Evolutionary conservation across 2,329 filamentous ascomycete genomes (phyloP), one percentile per base, ranked within the genome.

Genomic region (Venturia nashicola): DNA sequence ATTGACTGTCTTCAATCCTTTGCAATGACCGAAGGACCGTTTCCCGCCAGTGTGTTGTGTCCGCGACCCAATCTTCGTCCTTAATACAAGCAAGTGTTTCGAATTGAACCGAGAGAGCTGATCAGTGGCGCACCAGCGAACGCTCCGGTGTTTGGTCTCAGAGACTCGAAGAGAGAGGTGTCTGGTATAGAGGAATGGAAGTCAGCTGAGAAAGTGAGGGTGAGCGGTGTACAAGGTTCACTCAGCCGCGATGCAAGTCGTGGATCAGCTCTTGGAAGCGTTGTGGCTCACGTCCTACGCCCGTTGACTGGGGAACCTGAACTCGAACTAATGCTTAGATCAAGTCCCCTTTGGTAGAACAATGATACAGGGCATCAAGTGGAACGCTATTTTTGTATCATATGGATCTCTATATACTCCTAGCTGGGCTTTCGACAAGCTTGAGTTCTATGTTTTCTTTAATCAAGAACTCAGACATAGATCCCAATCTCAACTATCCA

Each of bases 1-100:
- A 57, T 36, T n/a, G 32, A 57, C 51, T 36, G 18, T n/a, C 27
- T 36, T 36, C 72, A 74, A 73, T 65, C 34, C 55, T 27, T 55
- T 42, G 44, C 36, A 46, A 46, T 46, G 59, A 61, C 18, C 39
- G 59, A 61, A 60, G 36, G 40, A 27, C 34, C 18, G 8, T 36
- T 5, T 57, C 18, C 27, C 12, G 16, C 51, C 27, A n/a, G 9
- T 57, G 32, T 36, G 51, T 57, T 18, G 51, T 36, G 16, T n/a
- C 8, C 6, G 27, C 5, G 32, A 57, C 36, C 27, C 51, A 57
- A 57, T 57, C 20, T 57, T 36, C 51, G 51, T 57, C 51, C 51
- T 57, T 57, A 57, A 57, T 57, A 57, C 51, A 32, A 20, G 20
- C 20, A 57, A 16, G 51, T 34, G 51, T 57, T 57, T 57, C 51